Evolutionary conservation across 495 filamentous ascomycete genomes (phyloP).

Genomic region (Neurospora pannonica): DNA sequence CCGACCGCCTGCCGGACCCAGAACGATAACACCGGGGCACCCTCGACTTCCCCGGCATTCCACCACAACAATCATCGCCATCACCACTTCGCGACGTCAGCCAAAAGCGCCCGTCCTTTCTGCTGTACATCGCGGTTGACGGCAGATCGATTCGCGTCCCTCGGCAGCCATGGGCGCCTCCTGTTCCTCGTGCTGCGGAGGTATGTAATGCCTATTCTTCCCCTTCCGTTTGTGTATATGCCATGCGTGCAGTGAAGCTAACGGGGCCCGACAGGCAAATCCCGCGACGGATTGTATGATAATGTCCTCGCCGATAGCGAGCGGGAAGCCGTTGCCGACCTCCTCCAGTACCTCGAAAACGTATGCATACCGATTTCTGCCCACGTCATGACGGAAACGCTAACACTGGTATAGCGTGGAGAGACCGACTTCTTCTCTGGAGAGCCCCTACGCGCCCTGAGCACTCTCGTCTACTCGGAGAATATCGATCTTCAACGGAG

Average conservation of each 20-base stretch:
- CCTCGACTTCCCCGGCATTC: not conserved
- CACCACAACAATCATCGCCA: slow-evolving; percentile 18
- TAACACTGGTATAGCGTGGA: slow-evolving; percentile 50
- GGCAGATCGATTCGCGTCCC: slow-evolving; percentile 2
- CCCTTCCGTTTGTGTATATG: not conserved
- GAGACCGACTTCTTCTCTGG: slow-evolving; percentile 98
- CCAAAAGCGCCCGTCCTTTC: slow-evolving; percentile 4
- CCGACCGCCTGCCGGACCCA: not conserved
- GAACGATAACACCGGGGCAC: not conserved
- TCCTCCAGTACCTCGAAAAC: slow-evolving; percentile 92
- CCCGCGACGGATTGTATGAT: slow-evolving; percentile 90
- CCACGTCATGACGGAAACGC: slow-evolving; percentile 2
- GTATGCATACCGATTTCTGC: slow-evolving; percentile 39
- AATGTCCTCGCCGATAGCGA: slow-evolving; percentile 92
- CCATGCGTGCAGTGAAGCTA: not conserved
- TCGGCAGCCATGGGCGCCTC: slow-evolving; percentile 31
- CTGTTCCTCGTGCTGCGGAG: slow-evolving; percentile 32
- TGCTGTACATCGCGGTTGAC: not conserved
- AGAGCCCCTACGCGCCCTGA: slow-evolving; percentile 88
- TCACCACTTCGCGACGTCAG: slow-evolving; percentile 2
- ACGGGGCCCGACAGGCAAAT: slow-evolving; percentile 50
- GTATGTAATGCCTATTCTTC: slow-evolving; percentile 11
- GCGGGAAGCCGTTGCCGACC: slow-evolving; percentile 91
- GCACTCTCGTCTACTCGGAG: slow-evolving; percentile 93
- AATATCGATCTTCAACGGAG: slow-evolving; percentile 98